Conservation (phyloP, 2,329 filamentous ascomycete species). For the Aureobasidium sp. region DNA sequence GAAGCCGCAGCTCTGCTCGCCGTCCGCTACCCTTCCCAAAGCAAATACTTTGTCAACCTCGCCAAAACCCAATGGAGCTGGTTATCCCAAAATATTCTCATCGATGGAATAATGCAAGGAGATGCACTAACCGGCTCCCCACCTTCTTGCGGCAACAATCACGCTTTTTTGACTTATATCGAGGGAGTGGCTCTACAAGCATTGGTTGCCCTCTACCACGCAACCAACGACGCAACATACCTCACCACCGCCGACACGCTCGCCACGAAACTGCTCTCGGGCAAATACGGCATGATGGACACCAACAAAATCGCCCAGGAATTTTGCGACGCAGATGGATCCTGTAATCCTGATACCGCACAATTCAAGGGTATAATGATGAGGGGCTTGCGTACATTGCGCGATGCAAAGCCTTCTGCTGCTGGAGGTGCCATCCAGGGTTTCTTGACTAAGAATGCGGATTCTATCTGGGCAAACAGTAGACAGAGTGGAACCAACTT, state of each 20-base stretch:
- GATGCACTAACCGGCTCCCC: constrained; percentile 19
- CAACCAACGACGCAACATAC: constrained; percentile 25
- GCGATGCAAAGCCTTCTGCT: constrained; percentile 42
- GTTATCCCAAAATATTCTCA: constrained; percentile 45
- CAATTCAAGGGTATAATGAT: constrained; percentile 69
- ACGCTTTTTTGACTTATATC: constrained; percentile 42
- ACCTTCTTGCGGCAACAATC: constrained; percentile 46
- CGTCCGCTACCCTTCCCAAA: constrained; percentile 36
- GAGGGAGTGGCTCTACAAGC: constrained; percentile 55
- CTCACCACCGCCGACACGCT: constrained; percentile 30
- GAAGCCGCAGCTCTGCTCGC: constrained; percentile 48
- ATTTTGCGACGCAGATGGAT: constrained; percentile 20
- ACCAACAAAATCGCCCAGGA: constrained; percentile 34
- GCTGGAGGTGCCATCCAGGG: constrained; percentile 34
- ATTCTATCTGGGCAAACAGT: constrained; percentile 56
- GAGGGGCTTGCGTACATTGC: constrained; percentile 54
- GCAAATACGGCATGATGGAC: constrained; percentile 11
- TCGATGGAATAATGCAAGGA: constrained; percentile 39
- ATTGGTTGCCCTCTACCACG: constrained; percentile 45
- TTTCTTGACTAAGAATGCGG: constrained; percentile 54
- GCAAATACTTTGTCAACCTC: constrained; percentile 35
- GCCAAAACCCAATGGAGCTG: constrained; percentile 44
- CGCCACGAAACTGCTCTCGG: constrained; percentile 21
- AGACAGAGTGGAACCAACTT: constrained; percentile 36
- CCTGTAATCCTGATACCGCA: constrained; percentile 20